Conservation (phyloP, 1,284 basidiomycete genomes). For the Jaminaea rosea region DNA sequence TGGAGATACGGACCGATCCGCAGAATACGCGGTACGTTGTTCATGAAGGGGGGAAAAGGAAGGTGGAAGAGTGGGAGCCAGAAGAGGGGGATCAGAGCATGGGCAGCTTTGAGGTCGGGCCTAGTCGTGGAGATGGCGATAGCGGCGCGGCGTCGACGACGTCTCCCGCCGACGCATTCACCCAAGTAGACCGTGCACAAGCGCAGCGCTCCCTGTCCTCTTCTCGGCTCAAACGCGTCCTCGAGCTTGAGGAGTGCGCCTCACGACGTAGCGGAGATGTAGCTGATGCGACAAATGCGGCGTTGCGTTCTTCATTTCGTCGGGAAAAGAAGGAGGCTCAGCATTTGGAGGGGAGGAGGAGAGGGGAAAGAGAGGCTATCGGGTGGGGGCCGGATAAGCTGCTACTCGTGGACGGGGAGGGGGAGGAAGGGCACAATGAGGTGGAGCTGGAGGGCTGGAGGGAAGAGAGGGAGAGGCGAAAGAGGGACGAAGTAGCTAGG, state of each 20-base stretch:
- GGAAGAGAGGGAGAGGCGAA: background rate
- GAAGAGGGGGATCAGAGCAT: background rate
- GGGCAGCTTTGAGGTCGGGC: background rate
- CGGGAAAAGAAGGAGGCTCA: background rate
- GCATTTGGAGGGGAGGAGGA: background rate
- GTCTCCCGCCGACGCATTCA: background rate
- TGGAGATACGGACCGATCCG: conserved; percentile 94
- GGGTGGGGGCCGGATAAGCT: background rate
- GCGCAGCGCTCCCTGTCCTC: background rate
- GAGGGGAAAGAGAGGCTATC: background rate
- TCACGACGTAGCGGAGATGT: background rate
- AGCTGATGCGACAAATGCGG: background rate
- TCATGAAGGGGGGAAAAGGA: conserved; percentile 61
- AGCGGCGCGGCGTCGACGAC: background rate
- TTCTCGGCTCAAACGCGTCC: background rate
- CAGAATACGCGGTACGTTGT: conserved; percentile 97
- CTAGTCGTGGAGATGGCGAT: background rate
- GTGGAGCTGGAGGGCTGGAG: conserved; percentile 6
- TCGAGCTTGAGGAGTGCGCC: background rate
- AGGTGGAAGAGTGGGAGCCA: background rate
- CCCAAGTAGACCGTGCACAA: background rate
- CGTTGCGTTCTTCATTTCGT: background rate
- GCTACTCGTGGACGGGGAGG: background rate
- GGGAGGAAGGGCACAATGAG: background rate
- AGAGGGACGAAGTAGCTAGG: background rate